These are phyloP conservation scores for Sugiyamaella grinbergsii DNA, from an alignment of 1,139 yeast species.

Conservation along the genomic window DNA sequence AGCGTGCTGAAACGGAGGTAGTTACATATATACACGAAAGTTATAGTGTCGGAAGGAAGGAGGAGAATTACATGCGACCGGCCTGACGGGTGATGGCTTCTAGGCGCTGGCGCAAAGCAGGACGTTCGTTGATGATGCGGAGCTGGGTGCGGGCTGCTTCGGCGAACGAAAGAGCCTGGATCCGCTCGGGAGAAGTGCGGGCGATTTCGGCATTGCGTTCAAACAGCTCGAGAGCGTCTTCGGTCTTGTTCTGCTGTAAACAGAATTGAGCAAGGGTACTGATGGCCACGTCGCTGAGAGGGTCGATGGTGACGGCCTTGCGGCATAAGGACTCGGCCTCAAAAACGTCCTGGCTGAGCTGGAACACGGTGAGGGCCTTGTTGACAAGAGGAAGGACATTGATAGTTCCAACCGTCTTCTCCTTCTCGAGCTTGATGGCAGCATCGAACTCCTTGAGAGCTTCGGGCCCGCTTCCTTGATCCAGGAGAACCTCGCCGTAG, in stretches of 20 bases:
- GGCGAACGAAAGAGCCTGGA: constrained; percentile 88
- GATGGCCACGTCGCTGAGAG: constrained; percentile 85
- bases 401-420: constrained; percentile 54
- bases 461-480: constrained; percentile 67
- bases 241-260: constrained; percentile 78
- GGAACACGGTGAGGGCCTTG: constrained; percentile 65
- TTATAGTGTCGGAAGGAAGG: neutral
- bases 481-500: constrained; percentile 91
- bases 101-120: constrained; percentile 38
- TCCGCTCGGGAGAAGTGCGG: constrained; percentile 82
- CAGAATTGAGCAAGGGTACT: constrained; percentile 88
- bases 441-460: constrained; percentile 86
- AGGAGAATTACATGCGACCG: neutral
- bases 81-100: constrained; percentile 30
- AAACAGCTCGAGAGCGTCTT: constrained; percentile 78
- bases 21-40: constrained; percentile 13
- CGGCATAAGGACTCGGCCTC: constrained; percentile 70
- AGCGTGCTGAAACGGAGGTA: too few relatives aligned
- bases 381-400: constrained; percentile 91
- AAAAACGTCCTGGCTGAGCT: constrained; percentile 44
- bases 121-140: constrained; percentile 41
- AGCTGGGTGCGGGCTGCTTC: constrained; percentile 60
- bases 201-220: constrained; percentile 82
- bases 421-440: constrained; percentile 78
- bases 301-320: constrained; percentile 79